Conservation (phyloP, 139 green algal genomes). For the Pseudopediastrum boryanum region DNA sequence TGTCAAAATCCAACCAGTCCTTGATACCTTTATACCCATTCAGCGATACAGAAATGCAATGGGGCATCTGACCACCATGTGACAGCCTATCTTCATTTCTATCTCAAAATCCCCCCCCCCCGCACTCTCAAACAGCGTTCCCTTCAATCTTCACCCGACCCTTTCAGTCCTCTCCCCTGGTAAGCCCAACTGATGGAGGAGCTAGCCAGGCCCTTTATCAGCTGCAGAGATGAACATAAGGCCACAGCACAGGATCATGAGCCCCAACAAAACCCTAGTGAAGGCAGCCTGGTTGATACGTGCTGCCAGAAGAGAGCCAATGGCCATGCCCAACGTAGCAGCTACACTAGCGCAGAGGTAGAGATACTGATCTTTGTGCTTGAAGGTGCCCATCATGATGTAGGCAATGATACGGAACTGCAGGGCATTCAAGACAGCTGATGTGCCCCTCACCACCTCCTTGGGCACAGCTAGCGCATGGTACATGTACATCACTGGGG, state of each 20-base stretch:
- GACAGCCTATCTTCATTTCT: too few relatives aligned
- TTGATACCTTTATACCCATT: too few relatives aligned
- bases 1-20: too few relatives aligned
- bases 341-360: conserved; percentile 7
- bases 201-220: too few relatives aligned
- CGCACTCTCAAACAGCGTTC: too few relatives aligned
- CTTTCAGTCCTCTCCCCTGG: too few relatives aligned
- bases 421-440: conserved; percentile 37
- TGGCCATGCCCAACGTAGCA: conserved; percentile 16
- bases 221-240: conserved; percentile 38
- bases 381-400: conserved; percentile 30
- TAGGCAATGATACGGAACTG: conserved; percentile 42
- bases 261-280: conserved; percentile 21
- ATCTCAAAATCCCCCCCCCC: too few relatives aligned
- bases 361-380: conserved; percentile 1
- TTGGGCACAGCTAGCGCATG: conserved; percentile 38
- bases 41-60: too few relatives aligned
- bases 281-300: conserved; percentile 40
- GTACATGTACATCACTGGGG: conserved; percentile 47
- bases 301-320: conserved; percentile 14
- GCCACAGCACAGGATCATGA: conserved; percentile 45
- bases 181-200: too few relatives aligned
- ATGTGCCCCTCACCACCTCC: conserved; percentile 42
- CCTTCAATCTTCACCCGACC: too few relatives aligned
- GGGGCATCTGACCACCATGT: too few relatives aligned